Evolutionary conservation across 441 rosid genomes (phyloP).

Genomic region (Populus trichocarpa): DNA sequence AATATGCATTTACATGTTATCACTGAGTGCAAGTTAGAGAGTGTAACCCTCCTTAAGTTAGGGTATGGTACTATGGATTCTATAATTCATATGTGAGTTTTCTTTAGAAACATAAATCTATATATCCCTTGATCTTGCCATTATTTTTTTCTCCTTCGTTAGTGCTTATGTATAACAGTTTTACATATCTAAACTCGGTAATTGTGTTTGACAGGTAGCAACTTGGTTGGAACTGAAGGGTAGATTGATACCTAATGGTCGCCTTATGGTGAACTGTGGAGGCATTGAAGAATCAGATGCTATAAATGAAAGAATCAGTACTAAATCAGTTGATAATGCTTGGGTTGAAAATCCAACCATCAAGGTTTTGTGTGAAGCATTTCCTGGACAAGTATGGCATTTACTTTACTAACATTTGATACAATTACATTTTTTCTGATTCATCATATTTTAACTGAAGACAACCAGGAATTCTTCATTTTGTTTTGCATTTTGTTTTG

Average conservation of each 20-base stretch:
- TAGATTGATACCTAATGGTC: conserved; percentile 62
- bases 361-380: conserved; percentile 58
- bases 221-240: conserved; percentile 62
- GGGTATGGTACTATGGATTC: neutral
- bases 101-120: neutral
- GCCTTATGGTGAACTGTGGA: conserved; percentile 80
- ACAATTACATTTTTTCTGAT: neutral
- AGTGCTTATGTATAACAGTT: neutral
- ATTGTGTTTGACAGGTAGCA: conserved; percentile 36
- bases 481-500: neutral
- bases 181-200: neutral
- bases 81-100: neutral
- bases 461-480: neutral
- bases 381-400: conserved; percentile 60
- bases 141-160: neutral
- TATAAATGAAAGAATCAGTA: conserved; percentile 18
- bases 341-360: conserved; percentile 60
- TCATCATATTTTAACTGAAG: neutral
- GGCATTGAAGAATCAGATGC: conserved; percentile 40
- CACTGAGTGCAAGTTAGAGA: neutral
- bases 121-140: neutral
- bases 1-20: neutral
- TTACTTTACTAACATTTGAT: neutral
- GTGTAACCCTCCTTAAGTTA: neutral
- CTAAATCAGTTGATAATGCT: conserved; percentile 25